Percentiles rank a stretch among this genome's conserved stretches.
phyloP scores from a whole-genome alignment of 371 early-diverging fungal genomes.

The Circinella minor region DNA sequence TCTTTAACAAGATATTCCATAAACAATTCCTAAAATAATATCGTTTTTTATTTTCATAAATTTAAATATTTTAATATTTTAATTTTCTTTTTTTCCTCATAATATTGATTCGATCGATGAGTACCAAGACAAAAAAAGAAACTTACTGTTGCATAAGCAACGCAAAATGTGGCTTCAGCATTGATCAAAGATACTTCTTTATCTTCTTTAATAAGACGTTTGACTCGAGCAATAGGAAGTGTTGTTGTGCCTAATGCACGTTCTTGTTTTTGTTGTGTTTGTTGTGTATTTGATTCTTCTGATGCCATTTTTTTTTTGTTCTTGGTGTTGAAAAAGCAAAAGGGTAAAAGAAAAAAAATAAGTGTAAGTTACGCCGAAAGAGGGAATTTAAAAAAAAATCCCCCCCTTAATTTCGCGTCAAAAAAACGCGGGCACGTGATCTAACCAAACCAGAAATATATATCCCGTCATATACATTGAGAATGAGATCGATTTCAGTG shows the following conservation, averaged over 20 bases:
- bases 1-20: constrained; percentile 74
- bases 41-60: too few relatives aligned
- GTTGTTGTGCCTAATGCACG: constrained; percentile 59
- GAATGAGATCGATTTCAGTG: too few relatives aligned
- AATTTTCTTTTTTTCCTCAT: background rate
- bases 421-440: too few relatives aligned
- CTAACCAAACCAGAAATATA: too few relatives aligned
- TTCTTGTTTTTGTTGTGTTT: constrained; percentile 24
- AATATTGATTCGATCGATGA: background rate
- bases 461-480: too few relatives aligned
- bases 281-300: constrained; percentile 13
- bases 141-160: constrained; percentile 76
- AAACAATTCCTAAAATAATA: constrained; percentile 70
- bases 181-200: constrained; percentile 73
- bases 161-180: constrained; percentile 78
- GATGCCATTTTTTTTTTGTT: constrained; percentile 14
- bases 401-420: too few relatives aligned
- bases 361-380: too few relatives aligned
- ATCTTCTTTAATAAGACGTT: constrained; percentile 85
- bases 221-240: constrained; percentile 78
- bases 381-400: too few relatives aligned
- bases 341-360: too few relatives aligned
- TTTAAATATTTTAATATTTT: background rate
- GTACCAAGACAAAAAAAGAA: background rate
- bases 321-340: background rate